Evolutionary conservation across 352 stramenopile species (phyloP), one percentile per base, ranked within the genome.

Genomic region (Globisporangium cystogenes): DNA sequence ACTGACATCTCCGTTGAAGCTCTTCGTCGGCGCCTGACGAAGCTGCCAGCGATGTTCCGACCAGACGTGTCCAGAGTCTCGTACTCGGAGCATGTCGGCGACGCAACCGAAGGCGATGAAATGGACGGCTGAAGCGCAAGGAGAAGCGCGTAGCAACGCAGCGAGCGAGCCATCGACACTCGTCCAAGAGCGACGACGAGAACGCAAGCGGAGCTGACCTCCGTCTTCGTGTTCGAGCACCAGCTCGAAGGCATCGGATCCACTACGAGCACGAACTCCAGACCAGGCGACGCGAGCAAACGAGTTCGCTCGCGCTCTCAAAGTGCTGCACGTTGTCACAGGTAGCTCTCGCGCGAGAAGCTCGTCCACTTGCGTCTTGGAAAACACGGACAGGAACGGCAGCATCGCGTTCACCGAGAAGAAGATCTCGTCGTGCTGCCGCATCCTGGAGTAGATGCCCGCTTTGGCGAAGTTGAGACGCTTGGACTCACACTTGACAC

Each of bases 401-500:
- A 62, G n/a, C 56, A 59, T 8, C 39, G 62, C n/a, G n/a, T 54
- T 52, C 24, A 60, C 24, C 35, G 36, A 42, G 53, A 64, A 23
- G 59, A 64, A 21, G 59, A 27, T 16, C 39, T 59, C 4, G 55
- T 56, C 39, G 51, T 20, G 12, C 33, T 39, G 33, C 14, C 33
- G 33, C 14, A 39, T 39, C 12, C 33, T 12, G 8, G 33, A 6
- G 33, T 39, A 39, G 33, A 39, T 39, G 12, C 33, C 18, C 33
- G 12, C 4, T 2, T 18, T 39, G 11, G 12, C 33, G 33, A 39
- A 39, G 12, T 18, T 18, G 33, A 39, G 33, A 3, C 14, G 16
- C 33, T 39, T 39, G 33, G 33, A 39, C 33, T 39, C 26, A 5
- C n/a, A n/a, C n/a, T n/a, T n/a, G n/a, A n/a, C n/a, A n/a, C n/a